Base-by-base conservation (phyloP, 2,329 filamentous ascomycete genomes). In the Verticillium alfalfae region DNA sequence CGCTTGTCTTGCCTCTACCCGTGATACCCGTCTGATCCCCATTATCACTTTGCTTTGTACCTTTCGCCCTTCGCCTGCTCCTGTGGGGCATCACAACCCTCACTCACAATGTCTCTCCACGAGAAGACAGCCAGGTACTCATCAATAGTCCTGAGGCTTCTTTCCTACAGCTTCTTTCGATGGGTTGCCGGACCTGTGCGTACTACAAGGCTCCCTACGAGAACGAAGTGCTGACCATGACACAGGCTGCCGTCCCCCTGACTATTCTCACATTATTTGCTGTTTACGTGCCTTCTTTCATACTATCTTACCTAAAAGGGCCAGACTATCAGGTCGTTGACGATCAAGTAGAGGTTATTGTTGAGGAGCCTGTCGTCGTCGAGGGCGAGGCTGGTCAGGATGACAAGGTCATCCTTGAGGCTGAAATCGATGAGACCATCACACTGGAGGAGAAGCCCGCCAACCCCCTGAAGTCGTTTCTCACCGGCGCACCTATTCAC, bases 401-500 rank as follows among this genome's bases (percentile, higher is more conserved):
- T 61, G 88, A 93, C 71, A 88, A 83, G 0, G 74, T 90, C 4
- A 70, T 86, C 13, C 68, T 90, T 13, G 79, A 86, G 62, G 76
- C 92, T 39, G 82, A 86, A 34, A 77, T 92, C 31, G 72, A 86
- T 61, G 88, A 93, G 71, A 88, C 83, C 0, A 74, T 90, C 4
- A 70, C 86, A 12, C 68, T 90, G 16, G 78, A 84, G 58, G 79
- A 88, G 69, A 84, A 84, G 67, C 78, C 83, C 13, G 73, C 84
- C 2, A 80, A 80, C 26, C 76, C 84, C 1, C 76, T 89, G 66
- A 83, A 82, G 66, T 90, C 91, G 3, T 78, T 98, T 7, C 76
- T 96, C 31, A 86, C 86, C 3, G 95, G 95, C 3, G 77, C 89
- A 0, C 94, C 95, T 1, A 92, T 87, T 67, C 84, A 89, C 7